These are phyloP conservation scores for Pestalotiopsis sp. DNA, from an alignment of 2,329 filamentous ascomycete species.

Conservation along the genomic window DNA sequence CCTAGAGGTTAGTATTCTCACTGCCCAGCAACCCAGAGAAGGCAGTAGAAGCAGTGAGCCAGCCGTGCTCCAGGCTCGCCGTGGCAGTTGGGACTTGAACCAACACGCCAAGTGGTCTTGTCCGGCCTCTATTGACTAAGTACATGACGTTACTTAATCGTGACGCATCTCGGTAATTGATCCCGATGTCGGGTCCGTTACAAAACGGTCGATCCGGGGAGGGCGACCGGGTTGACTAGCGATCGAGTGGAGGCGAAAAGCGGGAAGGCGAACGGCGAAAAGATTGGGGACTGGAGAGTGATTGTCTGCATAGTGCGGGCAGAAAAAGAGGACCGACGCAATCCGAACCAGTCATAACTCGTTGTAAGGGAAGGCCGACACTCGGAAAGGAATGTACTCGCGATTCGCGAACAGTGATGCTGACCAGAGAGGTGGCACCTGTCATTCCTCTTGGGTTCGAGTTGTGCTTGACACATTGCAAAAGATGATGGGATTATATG, in stretches of 20 bases:
- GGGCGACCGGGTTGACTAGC: background rate
- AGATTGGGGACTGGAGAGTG: background rate
- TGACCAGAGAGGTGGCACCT: background rate
- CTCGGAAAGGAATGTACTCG: background rate
- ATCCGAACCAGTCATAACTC: slow-evolving; percentile 6
- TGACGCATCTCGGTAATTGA: slow-evolving; percentile 1
- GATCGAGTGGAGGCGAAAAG: background rate
- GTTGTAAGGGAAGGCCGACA: background rate
- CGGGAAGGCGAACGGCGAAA: background rate
- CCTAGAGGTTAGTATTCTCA: too few relatives aligned
- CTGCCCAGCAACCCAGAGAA: too few relatives aligned
- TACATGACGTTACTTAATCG: slow-evolving; percentile 7
- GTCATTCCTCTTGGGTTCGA: background rate
- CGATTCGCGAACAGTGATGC: background rate
- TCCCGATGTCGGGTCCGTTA: slow-evolving; percentile 4
- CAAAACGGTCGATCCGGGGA: slow-evolving; percentile 1
- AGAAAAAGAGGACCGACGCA: slow-evolving; percentile 1
- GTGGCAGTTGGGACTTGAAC: too few relatives aligned
- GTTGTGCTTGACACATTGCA: background rate
- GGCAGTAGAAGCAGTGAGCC: too few relatives aligned
- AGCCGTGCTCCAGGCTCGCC: too few relatives aligned
- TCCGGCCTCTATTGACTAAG: background rate
- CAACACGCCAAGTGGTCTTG: too few relatives aligned
- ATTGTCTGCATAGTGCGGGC: background rate
- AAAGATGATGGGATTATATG: background rate